phyloP scores from a whole-genome alignment of 108 stramenopile genomes.

The Asterionellopsis glacialis region DNA sequence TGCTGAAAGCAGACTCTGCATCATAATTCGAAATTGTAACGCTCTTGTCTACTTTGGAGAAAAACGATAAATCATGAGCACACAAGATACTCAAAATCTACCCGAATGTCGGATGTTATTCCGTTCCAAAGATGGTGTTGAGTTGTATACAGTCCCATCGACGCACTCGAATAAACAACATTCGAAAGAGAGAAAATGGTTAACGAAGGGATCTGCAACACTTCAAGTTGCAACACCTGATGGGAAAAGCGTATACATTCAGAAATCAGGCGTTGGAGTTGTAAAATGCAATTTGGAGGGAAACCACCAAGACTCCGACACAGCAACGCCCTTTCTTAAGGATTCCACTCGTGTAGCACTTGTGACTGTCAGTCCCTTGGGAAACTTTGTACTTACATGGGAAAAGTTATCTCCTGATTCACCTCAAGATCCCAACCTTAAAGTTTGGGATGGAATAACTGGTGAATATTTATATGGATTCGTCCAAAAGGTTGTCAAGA shows the following conservation, averaged over 20 bases:
- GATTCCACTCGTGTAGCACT: slow-evolving; percentile 52
- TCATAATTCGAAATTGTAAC: too few relatives aligned
- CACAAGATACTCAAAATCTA: background rate
- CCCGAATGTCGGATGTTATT: slow-evolving; percentile 45
- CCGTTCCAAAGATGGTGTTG: slow-evolving; percentile 69
- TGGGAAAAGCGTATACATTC: slow-evolving; percentile 48
- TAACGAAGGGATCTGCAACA: slow-evolving; percentile 44
- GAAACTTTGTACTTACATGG: slow-evolving; percentile 86
- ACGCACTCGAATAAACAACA: background rate
- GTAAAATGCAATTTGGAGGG: slow-evolving; percentile 30
- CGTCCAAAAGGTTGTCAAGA: slow-evolving; percentile 53
- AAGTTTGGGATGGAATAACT: slow-evolving; percentile 60
- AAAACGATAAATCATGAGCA: too few relatives aligned
- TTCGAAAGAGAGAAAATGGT: slow-evolving; percentile 24
- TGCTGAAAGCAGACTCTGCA: too few relatives aligned
- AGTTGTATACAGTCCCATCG: slow-evolving; percentile 44
- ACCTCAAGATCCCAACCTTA: slow-evolving; percentile 59
- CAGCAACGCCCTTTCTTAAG: slow-evolving; percentile 22
- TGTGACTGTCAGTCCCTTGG: slow-evolving; percentile 72
- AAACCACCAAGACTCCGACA: background rate
- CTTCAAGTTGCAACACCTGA: slow-evolving; percentile 46
- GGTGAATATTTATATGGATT: slow-evolving; percentile 61
- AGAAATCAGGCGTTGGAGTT: slow-evolving; percentile 49
- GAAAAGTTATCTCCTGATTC: slow-evolving; percentile 42
- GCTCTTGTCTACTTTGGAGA: too few relatives aligned